A percentile compares a stretch with the other conserved stretches of the same genome.
These are phyloP conservation scores for Bipolaris oryzae DNA, from an alignment of 2,329 filamentous ascomycete species.

Conservation along the genomic window DNA sequence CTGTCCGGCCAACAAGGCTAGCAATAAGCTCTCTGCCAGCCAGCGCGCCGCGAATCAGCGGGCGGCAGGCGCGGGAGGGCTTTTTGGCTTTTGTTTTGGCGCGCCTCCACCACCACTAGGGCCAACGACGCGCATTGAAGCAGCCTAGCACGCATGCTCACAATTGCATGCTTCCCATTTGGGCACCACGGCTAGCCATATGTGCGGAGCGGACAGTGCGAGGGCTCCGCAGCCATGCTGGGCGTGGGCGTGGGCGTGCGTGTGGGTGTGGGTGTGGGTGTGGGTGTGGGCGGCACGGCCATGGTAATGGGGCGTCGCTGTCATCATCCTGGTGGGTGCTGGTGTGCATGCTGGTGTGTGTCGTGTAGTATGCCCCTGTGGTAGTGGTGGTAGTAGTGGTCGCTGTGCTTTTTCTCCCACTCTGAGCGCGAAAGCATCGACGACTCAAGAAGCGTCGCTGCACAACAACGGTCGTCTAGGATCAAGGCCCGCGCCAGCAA, in stretches of 20 bases:
- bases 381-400: background rate
- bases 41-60: constrained; percentile 36
- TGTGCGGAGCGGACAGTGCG: constrained; percentile 24
- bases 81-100: constrained; percentile 36
- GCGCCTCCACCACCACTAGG: constrained; percentile 25
- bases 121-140: constrained; percentile 15
- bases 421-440: background rate
- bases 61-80: constrained; percentile 33
- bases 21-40: constrained; percentile 23
- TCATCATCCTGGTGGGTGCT: constrained; percentile 12
- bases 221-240: constrained; percentile 23
- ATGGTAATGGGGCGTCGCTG: constrained; percentile 5
- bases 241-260: constrained; percentile 17
- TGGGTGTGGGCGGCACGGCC: constrained; percentile 16
- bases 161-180: constrained; percentile 35
- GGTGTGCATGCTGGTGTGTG: background rate
- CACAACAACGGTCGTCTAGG: constrained; percentile 17
- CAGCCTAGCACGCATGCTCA: constrained; percentile 24
- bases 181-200: constrained; percentile 25
- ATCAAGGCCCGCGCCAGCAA: constrained; percentile 5
- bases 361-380: background rate
- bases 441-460: constrained; percentile 2
- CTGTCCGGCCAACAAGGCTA: constrained; percentile 25
- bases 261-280: constrained; percentile 12
- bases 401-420: constrained; percentile 7